A percentile compares a stretch with the other conserved stretches of the same genome.
These are phyloP conservation scores for Aspergillus intermedius DNA, from an alignment of 2,329 filamentous ascomycete species.

Conservation along the genomic window DNA sequence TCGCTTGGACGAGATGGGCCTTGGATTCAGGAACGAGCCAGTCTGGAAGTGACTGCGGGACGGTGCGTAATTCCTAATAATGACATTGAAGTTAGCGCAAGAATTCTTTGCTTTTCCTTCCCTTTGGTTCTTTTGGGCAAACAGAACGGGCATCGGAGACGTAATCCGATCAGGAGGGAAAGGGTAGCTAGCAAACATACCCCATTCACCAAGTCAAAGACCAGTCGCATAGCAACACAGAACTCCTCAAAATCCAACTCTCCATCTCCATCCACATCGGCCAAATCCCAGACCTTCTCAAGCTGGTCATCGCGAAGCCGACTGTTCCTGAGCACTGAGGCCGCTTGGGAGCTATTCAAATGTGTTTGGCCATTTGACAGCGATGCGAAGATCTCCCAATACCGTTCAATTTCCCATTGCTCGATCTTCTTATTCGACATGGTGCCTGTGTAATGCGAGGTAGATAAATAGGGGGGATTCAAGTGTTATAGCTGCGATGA, in stretches of 20 bases:
- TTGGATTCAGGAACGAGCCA: constrained; percentile 97
- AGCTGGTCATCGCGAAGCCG: constrained; percentile 73
- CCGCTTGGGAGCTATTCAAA: constrained; percentile 63
- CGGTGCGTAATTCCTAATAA: constrained; percentile 73
- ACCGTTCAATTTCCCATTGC: constrained; percentile 68
- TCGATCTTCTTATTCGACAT: constrained; percentile 52
- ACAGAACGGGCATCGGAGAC: neutral
- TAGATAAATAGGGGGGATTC: neutral
- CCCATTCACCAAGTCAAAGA: constrained; percentile 95
- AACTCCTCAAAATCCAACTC: constrained; percentile 99
- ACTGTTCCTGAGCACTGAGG: constrained; percentile 66
- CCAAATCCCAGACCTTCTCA: constrained; percentile 95
- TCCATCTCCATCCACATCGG: constrained; percentile 94
- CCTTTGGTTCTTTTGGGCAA: neutral
- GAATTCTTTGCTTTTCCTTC: neutral
- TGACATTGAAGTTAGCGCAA: constrained; percentile 4
- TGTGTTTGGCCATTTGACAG: constrained; percentile 58
- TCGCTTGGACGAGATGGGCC: constrained; percentile 80
- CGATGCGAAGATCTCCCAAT: constrained; percentile 73
- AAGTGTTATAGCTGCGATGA: neutral
- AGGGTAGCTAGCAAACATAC: constrained; percentile 45
- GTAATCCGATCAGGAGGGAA: neutral
- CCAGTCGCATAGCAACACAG: constrained; percentile 95
- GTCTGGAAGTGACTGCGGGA: constrained; percentile 79
- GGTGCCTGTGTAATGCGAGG: constrained; percentile 5